A percentile compares a stretch with the other conserved stretches of the same genome.
Conservation (phyloP, 768 basidiomycete genomes). For the Lentinula detonsa region DNA sequence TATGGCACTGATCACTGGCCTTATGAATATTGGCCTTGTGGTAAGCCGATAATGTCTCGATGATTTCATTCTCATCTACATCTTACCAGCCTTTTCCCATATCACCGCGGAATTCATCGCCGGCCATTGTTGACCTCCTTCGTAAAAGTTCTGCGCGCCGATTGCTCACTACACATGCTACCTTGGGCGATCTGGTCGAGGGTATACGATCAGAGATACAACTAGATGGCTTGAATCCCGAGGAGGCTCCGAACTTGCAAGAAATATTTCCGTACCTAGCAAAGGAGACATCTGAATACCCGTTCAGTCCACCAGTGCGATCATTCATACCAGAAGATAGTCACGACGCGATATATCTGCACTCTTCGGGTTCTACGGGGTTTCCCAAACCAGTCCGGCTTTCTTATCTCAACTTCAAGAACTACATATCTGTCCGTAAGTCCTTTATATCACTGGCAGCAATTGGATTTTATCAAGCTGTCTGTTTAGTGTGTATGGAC, state of each 20-base stretch:
- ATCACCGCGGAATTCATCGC: slow-evolving; percentile 30
- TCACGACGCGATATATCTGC: slow-evolving; percentile 15
- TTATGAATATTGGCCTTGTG: slow-evolving; percentile 15
- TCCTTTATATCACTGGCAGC: neutral
- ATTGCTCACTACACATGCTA: slow-evolving; percentile 27
- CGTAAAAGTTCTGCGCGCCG: slow-evolving; percentile 30
- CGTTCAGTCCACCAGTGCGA: slow-evolving; percentile 22
- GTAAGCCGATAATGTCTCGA: slow-evolving; percentile 1
- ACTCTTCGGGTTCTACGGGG: slow-evolving; percentile 25
- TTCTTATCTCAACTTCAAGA: slow-evolving; percentile 1
- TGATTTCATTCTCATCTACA: neutral
- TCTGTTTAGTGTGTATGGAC: neutral
- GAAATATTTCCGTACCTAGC: slow-evolving; percentile 37
- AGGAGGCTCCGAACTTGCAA: slow-evolving; percentile 25
- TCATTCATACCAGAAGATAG: neutral
- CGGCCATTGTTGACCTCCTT: slow-evolving; percentile 28
- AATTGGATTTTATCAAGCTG: neutral
- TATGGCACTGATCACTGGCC: slow-evolving; percentile 15
- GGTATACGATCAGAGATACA: slow-evolving; percentile 18
- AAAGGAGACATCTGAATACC: slow-evolving; percentile 20
- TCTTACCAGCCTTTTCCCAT: slow-evolving; percentile 31
- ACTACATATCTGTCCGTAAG: slow-evolving; percentile 8
- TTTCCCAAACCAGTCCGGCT: slow-evolving; percentile 12
- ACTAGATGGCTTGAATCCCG: slow-evolving; percentile 15
- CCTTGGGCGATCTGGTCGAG: slow-evolving; percentile 22